A percentile compares a stretch with the other conserved stretches of the same genome.
These are phyloP conservation scores for Tetratostichococcus sp. DNA, from an alignment of 139 green algal species.

Conservation along the genomic window DNA sequence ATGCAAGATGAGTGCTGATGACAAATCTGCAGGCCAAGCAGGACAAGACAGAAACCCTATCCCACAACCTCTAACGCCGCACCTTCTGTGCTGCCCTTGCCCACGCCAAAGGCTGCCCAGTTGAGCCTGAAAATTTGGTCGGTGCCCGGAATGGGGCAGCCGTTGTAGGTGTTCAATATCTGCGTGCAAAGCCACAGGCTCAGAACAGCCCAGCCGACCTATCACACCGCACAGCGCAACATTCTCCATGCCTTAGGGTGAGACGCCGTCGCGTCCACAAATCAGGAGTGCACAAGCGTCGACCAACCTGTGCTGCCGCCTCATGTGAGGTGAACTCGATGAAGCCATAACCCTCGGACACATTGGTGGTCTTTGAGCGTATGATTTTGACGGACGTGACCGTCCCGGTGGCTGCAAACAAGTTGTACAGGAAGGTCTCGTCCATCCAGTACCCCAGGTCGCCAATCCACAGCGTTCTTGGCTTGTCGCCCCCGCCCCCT, in stretches of 20 bases:
- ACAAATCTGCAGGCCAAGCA: too few relatives aligned
- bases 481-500: not conserved
- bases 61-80: not conserved
- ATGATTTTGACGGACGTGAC: conserved; percentile 70
- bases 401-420: conserved; percentile 31
- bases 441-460: conserved; percentile 66
- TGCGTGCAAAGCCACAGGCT: not conserved
- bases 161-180: conserved; percentile 64
- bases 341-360: conserved; percentile 78
- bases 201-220: too few relatives aligned
- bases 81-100: conserved; percentile 37
- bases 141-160: conserved; percentile 58
- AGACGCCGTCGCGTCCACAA: too few relatives aligned
- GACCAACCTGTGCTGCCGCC: conserved; percentile 41
- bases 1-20: too few relatives aligned
- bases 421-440: conserved; percentile 51
- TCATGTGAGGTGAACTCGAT: conserved; percentile 66
- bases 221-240: too few relatives aligned
- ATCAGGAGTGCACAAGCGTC: too few relatives aligned
- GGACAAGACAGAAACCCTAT: too few relatives aligned
- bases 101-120: conserved; percentile 75
- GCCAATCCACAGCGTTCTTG: conserved; percentile 57
- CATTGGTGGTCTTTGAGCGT: conserved; percentile 63
- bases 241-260: too few relatives aligned
- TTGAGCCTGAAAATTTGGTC: conserved; percentile 74